Conservation (phyloP, 257 asterid species). For the Ligustrum vulgare region DNA sequence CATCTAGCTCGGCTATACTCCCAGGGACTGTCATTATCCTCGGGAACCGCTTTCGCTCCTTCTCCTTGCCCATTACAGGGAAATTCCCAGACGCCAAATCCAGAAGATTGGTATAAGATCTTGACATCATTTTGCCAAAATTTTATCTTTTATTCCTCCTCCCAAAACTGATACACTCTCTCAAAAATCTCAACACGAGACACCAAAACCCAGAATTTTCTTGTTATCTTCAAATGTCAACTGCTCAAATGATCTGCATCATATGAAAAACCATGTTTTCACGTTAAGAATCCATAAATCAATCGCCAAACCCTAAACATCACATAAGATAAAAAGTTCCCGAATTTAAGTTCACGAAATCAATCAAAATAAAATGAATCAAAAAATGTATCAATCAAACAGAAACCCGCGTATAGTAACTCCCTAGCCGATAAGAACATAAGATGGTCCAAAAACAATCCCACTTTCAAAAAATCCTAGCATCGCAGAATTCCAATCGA, state of each 20-base stretch:
- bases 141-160: constrained; percentile 29
- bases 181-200: constrained; percentile 11
- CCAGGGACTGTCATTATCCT: constrained; percentile 92
- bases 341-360: constrained; percentile 6
- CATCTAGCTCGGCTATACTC: constrained; percentile 71
- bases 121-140: constrained; percentile 69
- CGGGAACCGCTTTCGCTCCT: constrained; percentile 63
- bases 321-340: neutral
- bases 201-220: constrained; percentile 17
- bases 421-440: neutral
- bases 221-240: constrained; percentile 7
- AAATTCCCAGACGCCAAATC: constrained; percentile 88
- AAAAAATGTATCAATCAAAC: constrained; percentile 21
- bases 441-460: constrained; percentile 15
- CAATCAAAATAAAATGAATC: neutral
- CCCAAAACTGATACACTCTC: constrained; percentile 14
- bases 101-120: constrained; percentile 80
- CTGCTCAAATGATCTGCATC: constrained; percentile 23
- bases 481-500: constrained; percentile 25
- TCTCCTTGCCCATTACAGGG: constrained; percentile 71
- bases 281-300: constrained; percentile 12
- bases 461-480: constrained; percentile 26
- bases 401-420: constrained; percentile 22
- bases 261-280: constrained; percentile 18
- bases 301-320: neutral